These are phyloP conservation scores for Leptomonas pyrrhocoris DNA, from an alignment of 208 protist genomes.

Conservation along the genomic window DNA sequence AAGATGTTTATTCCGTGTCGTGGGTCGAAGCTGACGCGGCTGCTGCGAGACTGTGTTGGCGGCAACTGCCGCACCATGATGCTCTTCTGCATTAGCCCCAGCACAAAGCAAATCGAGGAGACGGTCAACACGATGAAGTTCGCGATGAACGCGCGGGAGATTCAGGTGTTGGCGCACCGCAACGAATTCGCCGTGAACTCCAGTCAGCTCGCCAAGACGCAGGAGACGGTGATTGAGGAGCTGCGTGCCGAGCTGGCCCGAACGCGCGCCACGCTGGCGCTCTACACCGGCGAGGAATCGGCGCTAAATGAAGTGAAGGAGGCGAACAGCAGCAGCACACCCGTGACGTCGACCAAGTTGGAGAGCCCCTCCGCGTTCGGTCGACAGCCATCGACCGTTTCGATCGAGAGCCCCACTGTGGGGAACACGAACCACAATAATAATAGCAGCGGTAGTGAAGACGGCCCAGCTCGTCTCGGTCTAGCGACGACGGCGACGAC, in stretches of 20 bases:
- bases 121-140: conserved; percentile 86
- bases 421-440: neutral
- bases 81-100: conserved; percentile 80
- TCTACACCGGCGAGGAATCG: conserved; percentile 3
- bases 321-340: neutral
- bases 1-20: conserved; percentile 80
- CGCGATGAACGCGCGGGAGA: conserved; percentile 84
- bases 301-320: neutral
- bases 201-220: conserved; percentile 59
- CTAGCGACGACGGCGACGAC: neutral
- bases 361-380: neutral
- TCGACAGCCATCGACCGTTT: neutral
- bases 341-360: neutral
- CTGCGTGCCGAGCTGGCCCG: conserved; percentile 64
- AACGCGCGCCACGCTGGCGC: conserved; percentile 42
- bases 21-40: conserved; percentile 81
- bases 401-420: conserved; percentile 2
- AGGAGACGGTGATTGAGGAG: conserved; percentile 76
- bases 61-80: conserved; percentile 88
- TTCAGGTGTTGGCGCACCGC: conserved; percentile 65
- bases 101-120: conserved; percentile 67
- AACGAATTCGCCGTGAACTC: conserved; percentile 73
- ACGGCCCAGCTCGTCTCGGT: neutral
- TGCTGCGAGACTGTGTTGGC: conserved; percentile 74
- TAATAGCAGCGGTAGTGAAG: neutral